These are phyloP conservation scores for Erigeron philadelphicus DNA, from an alignment of 140 eudicot species.

Conservation along the genomic window DNA sequence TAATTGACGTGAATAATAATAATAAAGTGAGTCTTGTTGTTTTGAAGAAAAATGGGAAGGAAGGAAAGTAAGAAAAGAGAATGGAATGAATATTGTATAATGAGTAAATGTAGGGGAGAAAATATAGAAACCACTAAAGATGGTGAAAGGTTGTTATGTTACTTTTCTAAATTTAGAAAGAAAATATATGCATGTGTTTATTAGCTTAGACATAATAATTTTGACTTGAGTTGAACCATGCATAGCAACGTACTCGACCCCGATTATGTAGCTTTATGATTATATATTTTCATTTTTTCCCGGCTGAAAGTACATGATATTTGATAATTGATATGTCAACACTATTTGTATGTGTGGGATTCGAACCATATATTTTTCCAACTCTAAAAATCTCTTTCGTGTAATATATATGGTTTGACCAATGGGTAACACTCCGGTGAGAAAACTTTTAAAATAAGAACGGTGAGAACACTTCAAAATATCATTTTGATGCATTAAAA, in stretches of 20 bases:
- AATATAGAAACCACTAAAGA: conserved; percentile 26
- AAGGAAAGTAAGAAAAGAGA: conserved; percentile 16
- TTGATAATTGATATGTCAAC: too few relatives aligned
- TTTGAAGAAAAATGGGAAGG: conserved; percentile 17
- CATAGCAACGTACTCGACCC: not conserved
- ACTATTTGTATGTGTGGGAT: too few relatives aligned
- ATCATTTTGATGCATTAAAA: too few relatives aligned
- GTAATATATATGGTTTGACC: too few relatives aligned
- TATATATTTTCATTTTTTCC: too few relatives aligned
- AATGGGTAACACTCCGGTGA: too few relatives aligned
- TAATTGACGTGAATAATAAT: not conserved
- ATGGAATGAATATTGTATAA: conserved; percentile 3
- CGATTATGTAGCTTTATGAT: too few relatives aligned
- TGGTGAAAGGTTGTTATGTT: conserved; percentile 32
- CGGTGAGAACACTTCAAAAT: too few relatives aligned
- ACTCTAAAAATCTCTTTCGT: too few relatives aligned
- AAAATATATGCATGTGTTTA: conserved; percentile 14
- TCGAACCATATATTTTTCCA: too few relatives aligned
- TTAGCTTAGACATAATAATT: not conserved
- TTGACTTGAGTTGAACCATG: conserved; percentile 18
- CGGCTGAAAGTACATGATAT: too few relatives aligned
- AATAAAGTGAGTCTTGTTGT: not conserved
- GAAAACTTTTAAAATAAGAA: too few relatives aligned
- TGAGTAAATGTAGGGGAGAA: conserved; percentile 32
- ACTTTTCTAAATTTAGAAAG: conserved; percentile 27